Evolutionary conservation across 306 rosid species (phyloP).

Genomic region (Calophaca sinica): DNA sequence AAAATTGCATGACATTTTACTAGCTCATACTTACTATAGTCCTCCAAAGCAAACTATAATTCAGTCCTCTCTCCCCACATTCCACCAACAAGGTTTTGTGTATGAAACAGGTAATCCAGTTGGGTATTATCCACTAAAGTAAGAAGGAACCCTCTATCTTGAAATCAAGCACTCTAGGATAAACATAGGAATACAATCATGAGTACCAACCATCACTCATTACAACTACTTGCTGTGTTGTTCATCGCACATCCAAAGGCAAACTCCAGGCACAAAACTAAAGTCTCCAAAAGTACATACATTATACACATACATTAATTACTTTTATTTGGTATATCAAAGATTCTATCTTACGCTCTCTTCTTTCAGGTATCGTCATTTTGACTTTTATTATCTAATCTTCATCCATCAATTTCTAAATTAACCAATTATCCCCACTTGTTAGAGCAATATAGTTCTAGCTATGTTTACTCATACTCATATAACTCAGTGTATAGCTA

Average conservation of each 20-base stretch:
- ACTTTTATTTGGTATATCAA: neutral
- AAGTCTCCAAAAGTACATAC: slow-evolving; percentile 9
- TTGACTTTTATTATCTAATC: slow-evolving; percentile 11
- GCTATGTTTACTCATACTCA: neutral
- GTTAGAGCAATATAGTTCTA: neutral
- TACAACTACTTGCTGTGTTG: slow-evolving; percentile 2
- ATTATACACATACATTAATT: slow-evolving; percentile 12
- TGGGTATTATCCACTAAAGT: neutral
- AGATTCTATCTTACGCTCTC: slow-evolving; percentile 6
- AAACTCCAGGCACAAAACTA: neutral
- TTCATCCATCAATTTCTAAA: slow-evolving; percentile 12
- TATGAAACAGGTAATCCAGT: neutral
- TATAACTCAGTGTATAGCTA: neutral
- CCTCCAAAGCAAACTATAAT: slow-evolving; percentile 6
- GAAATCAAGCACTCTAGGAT: slow-evolving; percentile 16
- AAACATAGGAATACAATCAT: slow-evolving; percentile 15
- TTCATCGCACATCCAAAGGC: slow-evolving; percentile 17
- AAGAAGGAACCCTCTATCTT: neutral
- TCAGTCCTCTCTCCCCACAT: neutral
- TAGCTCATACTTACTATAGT: neutral
- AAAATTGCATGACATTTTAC: neutral
- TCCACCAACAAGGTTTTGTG: neutral
- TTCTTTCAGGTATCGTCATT: slow-evolving; percentile 9
- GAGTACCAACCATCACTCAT: neutral
- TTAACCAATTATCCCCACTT: slow-evolving; percentile 17